These are phyloP conservation scores for Lodderomyces oxycetoniae DNA, from an alignment of 1,139 yeast genomes.

Conservation along the genomic window DNA sequence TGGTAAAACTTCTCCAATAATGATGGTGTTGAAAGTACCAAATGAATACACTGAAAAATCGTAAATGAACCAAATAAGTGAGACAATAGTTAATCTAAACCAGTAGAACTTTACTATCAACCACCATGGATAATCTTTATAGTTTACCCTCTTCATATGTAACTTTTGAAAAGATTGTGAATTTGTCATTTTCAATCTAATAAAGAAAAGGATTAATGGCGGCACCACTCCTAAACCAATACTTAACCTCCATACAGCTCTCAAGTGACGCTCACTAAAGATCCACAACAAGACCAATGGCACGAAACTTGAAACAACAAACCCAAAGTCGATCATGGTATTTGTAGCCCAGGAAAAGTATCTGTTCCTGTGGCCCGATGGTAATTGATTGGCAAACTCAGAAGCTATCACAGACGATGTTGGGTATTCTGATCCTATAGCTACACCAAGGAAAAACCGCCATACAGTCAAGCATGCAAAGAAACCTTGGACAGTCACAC, in stretches of 20 bases:
- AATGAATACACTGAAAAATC: conserved; percentile 86
- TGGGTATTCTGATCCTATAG: conserved; percentile 88
- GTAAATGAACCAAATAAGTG: conserved; percentile 85
- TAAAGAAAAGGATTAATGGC: conserved; percentile 69
- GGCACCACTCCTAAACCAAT: conserved; percentile 91
- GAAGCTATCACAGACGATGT: conserved; percentile 93
- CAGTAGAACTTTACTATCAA: conserved; percentile 75
- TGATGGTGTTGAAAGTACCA: conserved; percentile 73
- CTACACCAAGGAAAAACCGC: conserved; percentile 83
- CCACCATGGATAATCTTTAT: conserved; percentile 53
- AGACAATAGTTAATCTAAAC: conserved; percentile 67
- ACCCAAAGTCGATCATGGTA: conserved; percentile 82
- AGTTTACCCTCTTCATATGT: conserved; percentile 56
- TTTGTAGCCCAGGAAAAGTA: conserved; percentile 89
- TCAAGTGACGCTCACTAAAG: conserved; percentile 62
- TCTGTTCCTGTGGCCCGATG: conserved; percentile 80
- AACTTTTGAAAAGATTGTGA: conserved; percentile 65
- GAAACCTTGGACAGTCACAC: conserved; percentile 63
- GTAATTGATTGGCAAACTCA: conserved; percentile 77
- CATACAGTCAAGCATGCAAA: conserved; percentile 79
- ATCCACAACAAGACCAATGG: conserved; percentile 87
- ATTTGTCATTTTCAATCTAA: conserved; percentile 74
- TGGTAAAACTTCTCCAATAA: conserved; percentile 57
- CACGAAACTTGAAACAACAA: conserved; percentile 77
- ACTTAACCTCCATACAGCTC: conserved; percentile 89